Evolutionary conservation across 2,329 filamentous ascomycete genomes (phyloP).

Genomic region (Teratosphaeria zuluensis): DNA sequence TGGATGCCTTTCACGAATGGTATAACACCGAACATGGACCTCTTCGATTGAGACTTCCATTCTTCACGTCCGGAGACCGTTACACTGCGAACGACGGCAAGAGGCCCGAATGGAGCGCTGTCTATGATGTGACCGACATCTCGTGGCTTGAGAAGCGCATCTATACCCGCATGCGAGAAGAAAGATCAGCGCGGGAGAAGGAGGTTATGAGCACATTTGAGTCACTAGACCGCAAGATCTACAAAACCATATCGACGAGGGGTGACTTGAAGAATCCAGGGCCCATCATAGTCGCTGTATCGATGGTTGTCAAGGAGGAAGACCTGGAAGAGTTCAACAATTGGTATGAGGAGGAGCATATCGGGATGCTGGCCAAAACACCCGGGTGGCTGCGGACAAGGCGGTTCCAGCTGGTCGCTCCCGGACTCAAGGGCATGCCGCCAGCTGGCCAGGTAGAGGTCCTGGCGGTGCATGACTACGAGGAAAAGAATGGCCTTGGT

Average conservation of each 20-base stretch:
- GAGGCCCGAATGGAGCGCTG: constrained; percentile 62
- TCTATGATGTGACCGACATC: constrained; percentile 75
- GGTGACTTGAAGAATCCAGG: constrained; percentile 21
- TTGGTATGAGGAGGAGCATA: constrained; percentile 70
- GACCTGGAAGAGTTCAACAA: constrained; percentile 52
- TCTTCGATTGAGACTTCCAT: constrained; percentile 63
- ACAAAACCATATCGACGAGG: constrained; percentile 50
- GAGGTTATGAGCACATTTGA: constrained; percentile 53
- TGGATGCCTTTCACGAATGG: constrained; percentile 76
- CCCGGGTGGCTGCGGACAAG: constrained; percentile 71
- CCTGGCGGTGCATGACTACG: constrained; percentile 64
- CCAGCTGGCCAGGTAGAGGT: constrained; percentile 45
- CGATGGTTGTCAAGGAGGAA: constrained; percentile 33
- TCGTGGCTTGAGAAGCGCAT: constrained; percentile 57
- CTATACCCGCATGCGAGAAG: constrained; percentile 58
- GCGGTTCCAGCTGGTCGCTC: constrained; percentile 55
- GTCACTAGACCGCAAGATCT: constrained; percentile 61
- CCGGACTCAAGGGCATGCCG: constrained; percentile 41
- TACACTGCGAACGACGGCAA: constrained; percentile 59
- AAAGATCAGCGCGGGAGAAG: constrained; percentile 34
- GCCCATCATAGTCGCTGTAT: constrained; percentile 16
- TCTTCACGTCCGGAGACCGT: constrained; percentile 68
- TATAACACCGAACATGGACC: constrained; percentile 92
- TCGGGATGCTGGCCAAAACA: constrained; percentile 59
- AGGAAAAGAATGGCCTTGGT: constrained; percentile 54